phyloP scores from a whole-genome alignment of 2,329 filamentous ascomycete species.

The Rhynchosporium graminicola region DNA sequence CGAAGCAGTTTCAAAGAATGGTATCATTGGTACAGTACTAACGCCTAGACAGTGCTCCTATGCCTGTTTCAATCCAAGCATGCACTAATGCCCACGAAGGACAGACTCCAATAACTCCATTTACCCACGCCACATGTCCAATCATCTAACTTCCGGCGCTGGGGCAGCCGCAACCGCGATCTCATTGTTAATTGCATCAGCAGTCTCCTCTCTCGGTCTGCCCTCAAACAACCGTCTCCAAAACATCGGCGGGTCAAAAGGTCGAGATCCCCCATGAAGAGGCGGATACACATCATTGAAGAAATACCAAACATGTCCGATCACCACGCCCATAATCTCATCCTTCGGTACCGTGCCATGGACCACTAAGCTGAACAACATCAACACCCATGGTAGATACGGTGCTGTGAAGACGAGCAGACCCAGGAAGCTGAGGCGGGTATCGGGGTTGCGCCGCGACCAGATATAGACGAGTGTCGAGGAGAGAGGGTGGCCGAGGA shows the following conservation, averaged over 20 bases:
- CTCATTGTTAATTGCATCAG: slow-evolving; percentile 60
- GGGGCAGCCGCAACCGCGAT: slow-evolving; percentile 57
- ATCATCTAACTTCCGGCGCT: slow-evolving; percentile 42
- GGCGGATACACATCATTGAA: slow-evolving; percentile 96
- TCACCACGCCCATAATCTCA: slow-evolving; percentile 91
- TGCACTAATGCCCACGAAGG: not conserved
- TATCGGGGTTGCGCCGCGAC: slow-evolving; percentile 92
- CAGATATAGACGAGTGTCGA: slow-evolving; percentile 97
- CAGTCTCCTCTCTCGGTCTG: slow-evolving; percentile 51
- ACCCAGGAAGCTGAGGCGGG: slow-evolving; percentile 83
- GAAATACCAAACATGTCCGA: slow-evolving; percentile 98
- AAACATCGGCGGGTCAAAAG: slow-evolving; percentile 85
- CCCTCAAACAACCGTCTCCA: slow-evolving; percentile 84
- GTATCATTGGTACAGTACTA: slow-evolving; percentile 28
- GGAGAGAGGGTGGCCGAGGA: slow-evolving; percentile 89
- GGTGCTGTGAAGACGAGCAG: slow-evolving; percentile 90
- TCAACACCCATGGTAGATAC: slow-evolving; percentile 93
- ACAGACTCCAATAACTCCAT: slow-evolving; percentile 23
- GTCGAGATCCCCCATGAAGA: slow-evolving; percentile 79
- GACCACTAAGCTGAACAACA: slow-evolving; percentile 88
- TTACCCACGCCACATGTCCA: slow-evolving; percentile 3
- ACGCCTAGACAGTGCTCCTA: slow-evolving; percentile 12
- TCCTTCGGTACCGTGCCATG: slow-evolving; percentile 90
- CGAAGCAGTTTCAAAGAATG: slow-evolving; percentile 21
- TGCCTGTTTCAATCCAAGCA: not conserved